Base-by-base conservation (phyloP, 148 eudicot genomes). In the Amaranthus hypochondriacus region DNA sequence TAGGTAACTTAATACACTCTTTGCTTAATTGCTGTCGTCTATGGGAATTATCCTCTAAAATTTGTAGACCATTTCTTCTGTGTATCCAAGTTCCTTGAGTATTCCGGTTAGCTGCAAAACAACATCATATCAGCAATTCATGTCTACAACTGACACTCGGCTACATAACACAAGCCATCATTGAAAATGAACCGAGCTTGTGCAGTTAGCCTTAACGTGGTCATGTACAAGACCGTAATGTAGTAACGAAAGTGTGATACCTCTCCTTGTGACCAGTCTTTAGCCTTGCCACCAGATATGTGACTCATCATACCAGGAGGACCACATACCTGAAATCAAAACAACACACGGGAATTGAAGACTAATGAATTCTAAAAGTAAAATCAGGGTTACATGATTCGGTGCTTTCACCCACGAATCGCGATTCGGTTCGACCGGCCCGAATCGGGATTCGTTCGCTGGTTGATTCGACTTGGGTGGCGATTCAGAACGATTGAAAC, bases 301-400 rank as follows among this genome's bases (percentile, higher is more conserved):
- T 88, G 93, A 9, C 84, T 66, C 93, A 92, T 89, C 98, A 92
- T 84, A 75, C 96, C 98, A 73, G 93, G 96, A 48, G 98, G 98
- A 15, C 96, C 98, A 58, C 98, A 92, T 43, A 90, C 90, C 97
- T 92, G 73, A 49, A 60, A 60, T 66, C 63, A 21, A 42, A 83
- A 48, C 50, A 83, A 48, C 50, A 50, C 28, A 42, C 1, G 8
- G 7, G 28, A 67, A 15, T 10, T 8, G 2, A 2, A 71, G 48
- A 56, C 7, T 47, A 11, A 48, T 46, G 67, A 13, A 57, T 6
- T 11, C 5, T 53, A 10, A 18, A 46, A 13, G 21, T 0, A 48
- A 5, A 18, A 18, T 18, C 18, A 18, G 18, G 18, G 39, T 28
- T 2, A 28, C 39, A 28, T 28, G 39, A 28, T 28, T 28, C 39